These are phyloP conservation scores for Aspergillus proliferans DNA, from an alignment of 2,329 filamentous ascomycete genomes.

Conservation along the genomic window DNA sequence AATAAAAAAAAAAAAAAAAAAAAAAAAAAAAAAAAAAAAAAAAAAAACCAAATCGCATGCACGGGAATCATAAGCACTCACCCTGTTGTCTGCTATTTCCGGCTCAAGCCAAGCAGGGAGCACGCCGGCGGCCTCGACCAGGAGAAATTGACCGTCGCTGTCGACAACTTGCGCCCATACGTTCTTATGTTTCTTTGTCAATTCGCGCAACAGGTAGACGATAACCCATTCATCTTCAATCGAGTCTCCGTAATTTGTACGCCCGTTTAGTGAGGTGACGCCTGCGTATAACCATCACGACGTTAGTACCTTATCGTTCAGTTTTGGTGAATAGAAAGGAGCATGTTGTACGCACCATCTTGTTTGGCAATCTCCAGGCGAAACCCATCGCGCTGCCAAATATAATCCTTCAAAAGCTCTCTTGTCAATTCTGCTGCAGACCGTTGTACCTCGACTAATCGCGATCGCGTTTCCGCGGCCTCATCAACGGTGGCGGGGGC, in stretches of 20 bases:
- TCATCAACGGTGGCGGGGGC: slow-evolving; percentile 50
- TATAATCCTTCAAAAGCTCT: slow-evolving; percentile 70
- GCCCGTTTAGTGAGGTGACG: slow-evolving; percentile 60
- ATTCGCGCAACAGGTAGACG: slow-evolving; percentile 77
- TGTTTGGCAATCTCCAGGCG: slow-evolving; percentile 57
- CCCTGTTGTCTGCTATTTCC: slow-evolving; percentile 76
- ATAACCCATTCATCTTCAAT: slow-evolving; percentile 97
- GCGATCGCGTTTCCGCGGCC: slow-evolving; percentile 47
- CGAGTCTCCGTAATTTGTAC: slow-evolving; percentile 85
- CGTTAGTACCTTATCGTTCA: slow-evolving; percentile 3
- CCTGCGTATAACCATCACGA: slow-evolving; percentile 23
- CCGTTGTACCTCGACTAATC: slow-evolving; percentile 67
- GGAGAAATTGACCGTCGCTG: slow-evolving; percentile 87
- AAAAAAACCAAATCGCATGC: not conserved
- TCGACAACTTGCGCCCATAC: slow-evolving; percentile 81
- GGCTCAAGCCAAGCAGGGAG: slow-evolving; percentile 88
- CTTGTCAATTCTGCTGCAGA: slow-evolving; percentile 59
- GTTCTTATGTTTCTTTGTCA: slow-evolving; percentile 65
- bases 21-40: not conserved
- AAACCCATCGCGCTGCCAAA: slow-evolving; percentile 88
- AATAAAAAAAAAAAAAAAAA: no score
- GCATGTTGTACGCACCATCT: slow-evolving; percentile 47
- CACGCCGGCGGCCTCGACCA: slow-evolving; percentile 85
- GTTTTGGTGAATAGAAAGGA: not conserved
- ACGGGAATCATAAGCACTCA: slow-evolving; percentile 20